Percentiles rank a stretch among this genome's conserved stretches.
phyloP scores from a whole-genome alignment of 1,284 basidiomycete genomes.

The Amylostereum chailletii region DNA sequence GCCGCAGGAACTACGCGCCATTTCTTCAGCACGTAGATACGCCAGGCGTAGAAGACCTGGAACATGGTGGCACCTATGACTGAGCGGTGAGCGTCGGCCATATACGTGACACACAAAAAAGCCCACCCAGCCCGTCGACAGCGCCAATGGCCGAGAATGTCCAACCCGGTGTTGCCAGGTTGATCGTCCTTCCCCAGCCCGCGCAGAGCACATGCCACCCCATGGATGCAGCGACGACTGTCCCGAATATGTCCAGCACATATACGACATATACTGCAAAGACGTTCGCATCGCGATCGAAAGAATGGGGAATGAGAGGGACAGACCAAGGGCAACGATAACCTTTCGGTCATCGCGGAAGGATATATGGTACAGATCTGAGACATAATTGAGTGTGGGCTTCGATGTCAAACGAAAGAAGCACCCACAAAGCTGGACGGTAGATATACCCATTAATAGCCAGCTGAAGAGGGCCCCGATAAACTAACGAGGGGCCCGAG shows the following conservation, averaged over 20 bases:
- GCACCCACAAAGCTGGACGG: not conserved
- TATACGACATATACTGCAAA: not conserved
- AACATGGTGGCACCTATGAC: not conserved
- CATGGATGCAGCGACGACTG: not conserved
- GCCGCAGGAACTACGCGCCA: not conserved
- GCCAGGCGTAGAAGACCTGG: conserved; percentile 1
- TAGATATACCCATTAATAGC: not conserved
- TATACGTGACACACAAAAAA: not conserved
- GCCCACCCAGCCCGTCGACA: not conserved
- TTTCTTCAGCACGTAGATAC: not conserved
- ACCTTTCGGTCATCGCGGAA: not conserved
- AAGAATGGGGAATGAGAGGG: no score
- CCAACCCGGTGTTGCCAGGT: not conserved
- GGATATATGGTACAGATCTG: not conserved
- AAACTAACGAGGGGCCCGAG: not conserved
- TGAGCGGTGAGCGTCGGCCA: no score
- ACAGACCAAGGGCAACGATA: not conserved
- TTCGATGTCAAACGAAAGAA: not conserved
- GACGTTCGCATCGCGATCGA: not conserved
- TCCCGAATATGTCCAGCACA: not conserved
- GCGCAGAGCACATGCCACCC: not conserved
- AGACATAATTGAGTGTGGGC: not conserved
- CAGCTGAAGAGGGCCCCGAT: not conserved
- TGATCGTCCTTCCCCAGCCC: not conserved
- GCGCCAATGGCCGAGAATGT: not conserved